Conservation (phyloP, 2,329 filamentous ascomycete species). For the Pestalotiopsis fici region DNA sequence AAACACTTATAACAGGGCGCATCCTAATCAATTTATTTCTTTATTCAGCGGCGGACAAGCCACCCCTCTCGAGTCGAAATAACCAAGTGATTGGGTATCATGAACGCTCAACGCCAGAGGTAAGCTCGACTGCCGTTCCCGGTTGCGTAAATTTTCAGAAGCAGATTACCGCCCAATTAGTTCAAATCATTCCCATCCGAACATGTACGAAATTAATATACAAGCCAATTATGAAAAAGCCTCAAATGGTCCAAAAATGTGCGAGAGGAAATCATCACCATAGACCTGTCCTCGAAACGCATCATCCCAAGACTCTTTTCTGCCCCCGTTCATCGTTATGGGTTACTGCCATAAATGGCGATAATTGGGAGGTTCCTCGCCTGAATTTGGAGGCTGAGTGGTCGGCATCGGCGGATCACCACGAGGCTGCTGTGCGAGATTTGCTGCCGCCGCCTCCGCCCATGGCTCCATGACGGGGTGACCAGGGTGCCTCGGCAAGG, state of each 20-base stretch:
- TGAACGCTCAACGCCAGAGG: neutral
- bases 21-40: too few species aligned
- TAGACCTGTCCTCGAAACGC: neutral
- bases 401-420: neutral
- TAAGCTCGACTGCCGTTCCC: neutral
- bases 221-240: neutral
- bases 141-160: neutral
- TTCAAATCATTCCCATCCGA: neutral
- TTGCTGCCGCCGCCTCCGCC: slow-evolving; percentile 3
- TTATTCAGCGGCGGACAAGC: neutral
- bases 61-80: neutral
- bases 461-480: neutral
- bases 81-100: neutral
- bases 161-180: neutral
- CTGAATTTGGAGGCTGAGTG: neutral
- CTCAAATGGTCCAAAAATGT: neutral
- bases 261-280: neutral
- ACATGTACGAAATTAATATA: neutral
- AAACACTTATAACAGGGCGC: too few species aligned
- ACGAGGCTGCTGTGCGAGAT: slow-evolving; percentile 1
- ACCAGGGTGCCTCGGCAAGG: neutral
- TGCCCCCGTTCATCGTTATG: neutral
- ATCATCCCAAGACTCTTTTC: neutral
- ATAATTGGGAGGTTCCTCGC: neutral
- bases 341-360: neutral